phyloP scores from a whole-genome alignment of 768 basidiomycete species.

The Rhodosporidiobolus sp. region DNA sequence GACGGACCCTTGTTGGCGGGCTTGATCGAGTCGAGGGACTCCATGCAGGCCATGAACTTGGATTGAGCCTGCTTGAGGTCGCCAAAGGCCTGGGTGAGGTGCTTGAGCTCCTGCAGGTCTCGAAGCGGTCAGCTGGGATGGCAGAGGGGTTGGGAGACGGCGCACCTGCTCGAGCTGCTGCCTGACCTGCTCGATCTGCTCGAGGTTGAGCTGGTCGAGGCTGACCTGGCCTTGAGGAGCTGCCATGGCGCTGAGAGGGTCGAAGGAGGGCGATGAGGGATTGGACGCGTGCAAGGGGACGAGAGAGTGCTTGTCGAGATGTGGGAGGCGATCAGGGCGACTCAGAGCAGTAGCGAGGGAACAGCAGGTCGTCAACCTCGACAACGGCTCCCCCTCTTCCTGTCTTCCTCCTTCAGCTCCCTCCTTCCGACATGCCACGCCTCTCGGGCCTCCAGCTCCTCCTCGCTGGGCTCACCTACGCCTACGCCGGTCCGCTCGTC shows the following conservation, averaged over 20 bases:
- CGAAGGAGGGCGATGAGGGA: no score
- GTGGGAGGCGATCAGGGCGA: no score
- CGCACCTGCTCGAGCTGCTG: conserved; percentile 86
- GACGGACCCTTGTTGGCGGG: conserved; percentile 56
- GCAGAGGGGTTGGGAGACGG: neutral
- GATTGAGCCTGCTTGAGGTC: conserved; percentile 89
- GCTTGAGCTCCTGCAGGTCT: conserved; percentile 74
- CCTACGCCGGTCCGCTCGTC: no score
- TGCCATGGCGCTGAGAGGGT: conserved; percentile 3
- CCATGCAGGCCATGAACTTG: conserved; percentile 81
- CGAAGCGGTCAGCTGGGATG: neutral
- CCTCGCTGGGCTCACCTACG: no score
- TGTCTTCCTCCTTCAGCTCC: no score
- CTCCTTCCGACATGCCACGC: no score
- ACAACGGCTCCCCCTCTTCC: no score
- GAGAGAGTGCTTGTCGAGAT: no score
- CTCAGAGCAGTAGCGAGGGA: no score
- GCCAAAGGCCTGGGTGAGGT: conserved; percentile 83
- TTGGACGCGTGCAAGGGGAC: no score
- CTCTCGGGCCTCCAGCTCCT: no score
- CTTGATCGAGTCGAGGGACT: conserved; percentile 72
- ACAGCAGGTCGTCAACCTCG: no score
- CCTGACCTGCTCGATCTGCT: conserved; percentile 82
- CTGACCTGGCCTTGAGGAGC: conserved; percentile 32
- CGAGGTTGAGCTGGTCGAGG: conserved; percentile 67